Base-by-base conservation (phyloP, 2,329 filamentous ascomycete genomes). In the Byssoonygena ceratinophila region DNA sequence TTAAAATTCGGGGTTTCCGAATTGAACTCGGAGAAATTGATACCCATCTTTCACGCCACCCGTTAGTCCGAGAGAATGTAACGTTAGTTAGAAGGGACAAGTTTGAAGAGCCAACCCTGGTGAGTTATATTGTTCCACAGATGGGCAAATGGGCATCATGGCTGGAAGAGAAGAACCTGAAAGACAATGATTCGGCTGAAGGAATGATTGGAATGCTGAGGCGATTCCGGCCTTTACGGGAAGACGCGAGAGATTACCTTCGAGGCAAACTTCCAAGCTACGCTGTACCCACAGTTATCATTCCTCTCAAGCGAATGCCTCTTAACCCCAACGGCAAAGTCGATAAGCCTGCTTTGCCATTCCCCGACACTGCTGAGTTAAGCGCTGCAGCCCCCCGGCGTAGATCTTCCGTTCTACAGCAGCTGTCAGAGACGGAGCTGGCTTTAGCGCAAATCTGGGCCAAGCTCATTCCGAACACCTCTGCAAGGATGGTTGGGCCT, bases 1-100 rank as follows among this genome's bases (percentile, higher is more conserved):
- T 96, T 72, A 98, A 97, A 75, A 91, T 97, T 59, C 84, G 92
- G 55, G 91, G 91, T 1, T 97, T 96, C 76, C 79, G 91, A 56
- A 94, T 98, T 59, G 92, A 98, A 71, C 81, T 97, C 43, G 85
- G 84, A 57, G 92, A 97, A 59, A 96, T 97, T 59, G 90, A 97
- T 67, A 85, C 77, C 39, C 84, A 94, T 66, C 72, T 96, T 44
- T 85, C 81, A 51, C 78, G 82, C 41, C 80, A 87, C 68, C 81
- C 80, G 0, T 71, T 94, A 22, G 79, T 97, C 22, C 78, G 87
- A 37, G 91, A 97, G 59, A 88, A 85, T 68, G 83, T 87, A 59
- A 97, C 91, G 0, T 72, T 97, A 2, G 81, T 97, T 3, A 80
- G 87, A 66, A 81, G 87, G 68, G 84, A 94, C 69, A 83, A 83